These are phyloP conservation scores for Citrus sp. DNA, from an alignment of 345 rosid species.

Conservation along the genomic window DNA sequence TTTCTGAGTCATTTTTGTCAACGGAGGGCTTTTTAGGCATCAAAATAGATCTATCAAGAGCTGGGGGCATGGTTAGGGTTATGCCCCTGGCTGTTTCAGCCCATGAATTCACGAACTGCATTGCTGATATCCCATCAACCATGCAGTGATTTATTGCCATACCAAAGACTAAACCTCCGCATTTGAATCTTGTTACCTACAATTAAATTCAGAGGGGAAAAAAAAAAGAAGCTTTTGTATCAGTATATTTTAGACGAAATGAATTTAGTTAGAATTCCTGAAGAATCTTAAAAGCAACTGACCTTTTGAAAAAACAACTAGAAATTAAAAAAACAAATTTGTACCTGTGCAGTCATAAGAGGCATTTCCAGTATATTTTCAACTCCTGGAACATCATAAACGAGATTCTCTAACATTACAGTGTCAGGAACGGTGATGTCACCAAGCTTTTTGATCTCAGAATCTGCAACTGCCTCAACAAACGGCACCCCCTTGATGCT, in stretches of 20 bases:
- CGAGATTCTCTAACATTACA: constrained; percentile 10
- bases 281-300: not conserved
- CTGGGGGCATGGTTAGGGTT: constrained; percentile 10
- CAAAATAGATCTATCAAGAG: constrained; percentile 13
- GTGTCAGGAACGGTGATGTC: constrained; percentile 23
- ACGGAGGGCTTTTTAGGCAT: constrained; percentile 10
- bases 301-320: too few relatives aligned
- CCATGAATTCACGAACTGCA: constrained; percentile 31
- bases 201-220: not conserved
- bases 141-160: constrained; percentile 18
- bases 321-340: too few relatives aligned
- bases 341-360: constrained; percentile 6
- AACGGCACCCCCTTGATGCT: constrained; percentile 18
- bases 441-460: constrained; percentile 17
- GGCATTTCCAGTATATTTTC: constrained; percentile 1
- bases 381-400: constrained; percentile 15
- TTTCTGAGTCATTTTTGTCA: not conserved
- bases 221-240: not conserved
- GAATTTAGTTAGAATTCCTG: not conserved
- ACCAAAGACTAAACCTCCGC: constrained; percentile 24
- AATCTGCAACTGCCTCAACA: constrained; percentile 24
- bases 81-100: constrained; percentile 19
- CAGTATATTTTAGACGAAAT: not conserved
- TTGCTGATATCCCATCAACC: constrained; percentile 19
- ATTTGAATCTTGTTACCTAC: constrained; percentile 27